phyloP scores from a whole-genome alignment of 768 basidiomycete genomes.

The Lyophyllum decastes region DNA sequence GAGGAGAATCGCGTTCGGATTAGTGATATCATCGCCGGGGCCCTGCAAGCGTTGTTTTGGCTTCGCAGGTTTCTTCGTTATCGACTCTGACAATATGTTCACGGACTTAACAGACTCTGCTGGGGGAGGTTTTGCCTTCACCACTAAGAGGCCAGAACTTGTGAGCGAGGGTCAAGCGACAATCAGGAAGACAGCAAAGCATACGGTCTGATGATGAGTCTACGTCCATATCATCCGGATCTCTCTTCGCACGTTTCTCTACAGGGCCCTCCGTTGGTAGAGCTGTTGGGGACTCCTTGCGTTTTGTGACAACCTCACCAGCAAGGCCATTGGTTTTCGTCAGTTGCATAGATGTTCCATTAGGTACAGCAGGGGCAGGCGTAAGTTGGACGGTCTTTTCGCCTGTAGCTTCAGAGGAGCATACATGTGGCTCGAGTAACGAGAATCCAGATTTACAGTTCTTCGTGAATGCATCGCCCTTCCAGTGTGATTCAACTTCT shows the following conservation, averaged over 20 bases:
- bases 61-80: slow-evolving; percentile 30
- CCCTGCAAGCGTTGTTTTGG: slow-evolving; percentile 37
- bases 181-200: neutral
- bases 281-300: slow-evolving; percentile 51
- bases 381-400: slow-evolving; percentile 20
- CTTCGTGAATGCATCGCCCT: slow-evolving; percentile 55
- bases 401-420: slow-evolving; percentile 51
- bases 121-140: slow-evolving; percentile 15
- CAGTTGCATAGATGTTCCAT: slow-evolving; percentile 7
- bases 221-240: slow-evolving; percentile 47
- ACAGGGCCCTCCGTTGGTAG: slow-evolving; percentile 44
- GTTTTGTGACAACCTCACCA: slow-evolving; percentile 37
- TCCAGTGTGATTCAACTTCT: slow-evolving; percentile 86
- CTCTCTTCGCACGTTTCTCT: slow-evolving; percentile 66
- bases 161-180: neutral
- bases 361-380: slow-evolving; percentile 9
- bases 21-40: slow-evolving; percentile 42
- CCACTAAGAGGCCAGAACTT: neutral
- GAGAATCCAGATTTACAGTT: slow-evolving; percentile 75
- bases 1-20: slow-evolving; percentile 44
- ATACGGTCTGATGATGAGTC: slow-evolving; percentile 39
- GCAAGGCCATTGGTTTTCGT: slow-evolving; percentile 22
- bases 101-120: slow-evolving; percentile 11
- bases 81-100: slow-evolving; percentile 10
- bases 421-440: slow-evolving; percentile 73